Conservation (phyloP, 2,329 filamentous ascomycete genomes). For the Aspergillus novoparasiticus region DNA sequence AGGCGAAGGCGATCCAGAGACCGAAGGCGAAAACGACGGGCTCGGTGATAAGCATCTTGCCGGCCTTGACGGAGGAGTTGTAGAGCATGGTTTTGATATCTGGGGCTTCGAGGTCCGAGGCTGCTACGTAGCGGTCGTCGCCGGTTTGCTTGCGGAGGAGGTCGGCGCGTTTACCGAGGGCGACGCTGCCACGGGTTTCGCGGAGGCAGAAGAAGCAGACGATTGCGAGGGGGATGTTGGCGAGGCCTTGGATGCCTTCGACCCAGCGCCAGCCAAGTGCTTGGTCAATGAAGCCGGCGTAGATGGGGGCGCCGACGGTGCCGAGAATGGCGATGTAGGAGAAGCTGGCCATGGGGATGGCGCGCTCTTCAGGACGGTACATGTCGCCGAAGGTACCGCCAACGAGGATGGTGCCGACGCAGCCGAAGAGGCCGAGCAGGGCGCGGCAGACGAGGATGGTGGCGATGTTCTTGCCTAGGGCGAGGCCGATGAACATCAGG, state of each 20-base stretch:
- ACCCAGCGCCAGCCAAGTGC: slow-evolving; percentile 58
- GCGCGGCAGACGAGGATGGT: slow-evolving; percentile 52
- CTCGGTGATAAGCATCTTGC: slow-evolving; percentile 53
- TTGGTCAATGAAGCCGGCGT: slow-evolving; percentile 57
- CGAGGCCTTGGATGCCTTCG: slow-evolving; percentile 55
- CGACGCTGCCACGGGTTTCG: slow-evolving; percentile 52
- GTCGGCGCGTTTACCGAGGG: slow-evolving; percentile 54
- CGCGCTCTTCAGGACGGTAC: slow-evolving; percentile 50
- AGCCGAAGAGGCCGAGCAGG: slow-evolving; percentile 53
- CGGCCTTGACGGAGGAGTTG: slow-evolving; percentile 54
- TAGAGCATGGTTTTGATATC: slow-evolving; percentile 45
- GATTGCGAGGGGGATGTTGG: slow-evolving; percentile 53
- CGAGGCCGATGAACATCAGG: slow-evolving; percentile 52
- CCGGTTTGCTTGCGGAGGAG: slow-evolving; percentile 50
- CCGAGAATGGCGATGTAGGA: slow-evolving; percentile 55
- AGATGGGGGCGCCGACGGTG: slow-evolving; percentile 57
- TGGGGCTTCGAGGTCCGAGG: slow-evolving; percentile 55
- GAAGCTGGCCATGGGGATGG: slow-evolving; percentile 53
- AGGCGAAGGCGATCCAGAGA: slow-evolving; percentile 56
- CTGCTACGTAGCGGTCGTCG: slow-evolving; percentile 53
- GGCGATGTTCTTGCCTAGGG: slow-evolving; percentile 52
- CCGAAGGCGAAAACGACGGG: slow-evolving; percentile 55
- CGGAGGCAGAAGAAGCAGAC: slow-evolving; percentile 48
- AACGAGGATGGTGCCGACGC: slow-evolving; percentile 54
- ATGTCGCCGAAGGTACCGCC: slow-evolving; percentile 55